phyloP scores from a whole-genome alignment of 805 yeast species.

The Starmera amethionina region DNA sequence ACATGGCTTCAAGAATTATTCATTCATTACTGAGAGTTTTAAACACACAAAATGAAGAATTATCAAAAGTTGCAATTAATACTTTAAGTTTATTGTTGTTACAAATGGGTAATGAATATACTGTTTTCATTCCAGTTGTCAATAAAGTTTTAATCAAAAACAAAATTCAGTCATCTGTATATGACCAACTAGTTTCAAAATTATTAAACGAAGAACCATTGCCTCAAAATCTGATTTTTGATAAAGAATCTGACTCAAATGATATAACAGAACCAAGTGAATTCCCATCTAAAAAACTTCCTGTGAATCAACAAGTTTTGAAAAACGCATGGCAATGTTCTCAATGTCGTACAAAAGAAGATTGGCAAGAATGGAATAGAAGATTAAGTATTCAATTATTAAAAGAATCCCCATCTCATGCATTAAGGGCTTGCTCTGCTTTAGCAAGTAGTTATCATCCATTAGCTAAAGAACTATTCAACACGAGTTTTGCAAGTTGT shows the following conservation, averaged over 20 bases:
- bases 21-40: conserved; percentile 78
- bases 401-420: conserved; percentile 90
- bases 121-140: conserved; percentile 78
- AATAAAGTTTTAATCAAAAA: conserved; percentile 54
- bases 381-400: conserved; percentile 75
- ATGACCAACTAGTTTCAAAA: conserved; percentile 74
- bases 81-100: conserved; percentile 67
- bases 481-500: conserved; percentile 90
- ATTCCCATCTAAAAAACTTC: conserved; percentile 62
- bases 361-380: conserved; percentile 97
- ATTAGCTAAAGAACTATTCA: conserved; percentile 81
- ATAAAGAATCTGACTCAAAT: conserved; percentile 38
- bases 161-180: conserved; percentile 59
- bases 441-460: conserved; percentile 84
- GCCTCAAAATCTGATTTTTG: conserved; percentile 65
- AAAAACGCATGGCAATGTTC: conserved; percentile 88
- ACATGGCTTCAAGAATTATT: conserved; percentile 83
- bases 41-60: conserved; percentile 39
- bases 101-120: conserved; percentile 79
- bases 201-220: conserved; percentile 77
- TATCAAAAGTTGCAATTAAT: conserved; percentile 59
- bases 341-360: conserved; percentile 83
- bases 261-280: conserved; percentile 42
- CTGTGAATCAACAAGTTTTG: conserved; percentile 53
- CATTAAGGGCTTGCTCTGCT: conserved; percentile 85